Evolutionary conservation across 1,284 basidiomycete species (phyloP), one percentile per base, ranked within the genome.

Genomic region (Ganoderma lingzhi): DNA sequence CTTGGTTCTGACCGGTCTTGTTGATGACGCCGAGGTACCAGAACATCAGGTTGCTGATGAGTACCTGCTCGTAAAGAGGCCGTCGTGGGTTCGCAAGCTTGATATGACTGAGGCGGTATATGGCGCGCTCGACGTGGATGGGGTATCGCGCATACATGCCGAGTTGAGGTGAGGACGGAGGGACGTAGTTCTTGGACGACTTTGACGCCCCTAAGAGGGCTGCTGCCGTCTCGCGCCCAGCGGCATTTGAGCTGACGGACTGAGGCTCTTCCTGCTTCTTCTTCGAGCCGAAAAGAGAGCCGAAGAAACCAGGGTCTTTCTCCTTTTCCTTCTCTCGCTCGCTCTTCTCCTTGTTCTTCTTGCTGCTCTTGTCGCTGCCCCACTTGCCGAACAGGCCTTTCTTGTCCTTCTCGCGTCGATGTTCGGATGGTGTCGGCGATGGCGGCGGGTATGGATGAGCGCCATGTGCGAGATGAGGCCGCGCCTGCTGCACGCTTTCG

Each of bases 21-120:
- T 99, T 98, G 82, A 99, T 98, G 73, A 99, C 90, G n/a, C 96
- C 95, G 51, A 99, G 87, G 80, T 99, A 99, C 97, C 97, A 99
- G 86, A 99, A 99, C 97, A 99, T 99, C 75, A 99, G 86, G 80
- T 99, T 99, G 77, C 96, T 98, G 81, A 99, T 99, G 71, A 99
- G 84, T 63, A 99, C 97, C 81, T 99, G 97, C 83, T 99, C 98
- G 77, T 98, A 99, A 19, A 99, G 85, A 23, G 98, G 96, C 56
- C 97, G 87, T 64, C 98, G 88, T 12, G 97, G 97, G 80, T 99
- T 99, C 32, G 98, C 97, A 58, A 99, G 86, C 82, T 99, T 99
- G 86, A 99, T 99, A 79, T 99, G 97, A 79, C 94, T 96, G 63
- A 99, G 84, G 64, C 97, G 87, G 82, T 99, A 99, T 64, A 99